Evolutionary conservation across 2,329 filamentous ascomycete species (phyloP), one percentile per base, ranked within the genome.

Genomic region (Cytospora piceae): DNA sequence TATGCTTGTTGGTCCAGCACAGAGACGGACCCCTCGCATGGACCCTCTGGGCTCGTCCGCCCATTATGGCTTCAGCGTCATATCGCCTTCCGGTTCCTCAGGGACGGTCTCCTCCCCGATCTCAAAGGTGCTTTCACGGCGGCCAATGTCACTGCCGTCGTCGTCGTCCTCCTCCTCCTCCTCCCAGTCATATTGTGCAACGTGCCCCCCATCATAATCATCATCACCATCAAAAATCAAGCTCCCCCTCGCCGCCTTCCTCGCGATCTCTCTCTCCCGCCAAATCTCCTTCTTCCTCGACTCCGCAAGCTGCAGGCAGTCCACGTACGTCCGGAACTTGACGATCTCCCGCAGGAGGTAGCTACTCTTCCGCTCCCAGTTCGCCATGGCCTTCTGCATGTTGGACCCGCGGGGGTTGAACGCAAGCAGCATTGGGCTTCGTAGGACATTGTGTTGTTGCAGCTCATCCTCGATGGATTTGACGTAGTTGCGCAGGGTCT

Each of bases 311-410:
- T 88, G 83, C 59, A 99, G 80, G 39, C 88, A 89, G 76, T 98
- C 95, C 71, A 97, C 94, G 74, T 98, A 99, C 0, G 94, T 98
- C 67, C 90, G 85, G 79, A 97, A 98, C 78, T 98, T 98, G 77
- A 98, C 93, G 76, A 96, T 97, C 80, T 99, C 95, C 42, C 92
- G 85, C 15, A 98, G 83, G 51, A 99, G 80, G 75, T 98, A 97
- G 34, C 92, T 90, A 64, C 92, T 96, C 81, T 98, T 98, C 74
- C 91, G 89, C 81, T 99, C 94, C 94, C 95, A 99, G 77, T 99
- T 99, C 24, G 89, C 85, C 91, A 98, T 94, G 20, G 94, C 93
- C 77, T 91, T 94, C 68, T 81, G 82, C 20, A 89, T 86, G 73
- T 98, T 98, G 46, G 87, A 84, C 68, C 94, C 90, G 34, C 93